Base-by-base conservation (phyloP, 1,139 yeast species). In the Hyphopichia wangnamkhiaoensis region DNA sequence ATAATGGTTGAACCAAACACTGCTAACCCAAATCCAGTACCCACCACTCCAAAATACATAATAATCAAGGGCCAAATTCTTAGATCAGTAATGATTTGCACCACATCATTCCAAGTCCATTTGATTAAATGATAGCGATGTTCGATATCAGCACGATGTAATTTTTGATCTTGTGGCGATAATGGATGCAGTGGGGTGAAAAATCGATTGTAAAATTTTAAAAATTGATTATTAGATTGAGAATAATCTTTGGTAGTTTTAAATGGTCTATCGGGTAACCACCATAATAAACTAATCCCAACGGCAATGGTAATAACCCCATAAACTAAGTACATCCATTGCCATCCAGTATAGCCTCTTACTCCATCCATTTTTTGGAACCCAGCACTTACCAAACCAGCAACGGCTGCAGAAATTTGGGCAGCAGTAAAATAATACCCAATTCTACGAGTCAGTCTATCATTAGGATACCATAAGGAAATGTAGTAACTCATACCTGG, bases 351-450 rank as follows among this genome's bases (percentile, higher is more conserved):
- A 42, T 70, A 68, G 1, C 95, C 95, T 28, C 79, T 63, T 18
- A 56, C 66, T 39, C 84, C 84, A 56, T 88, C 91, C 79, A 88
- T 84, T 52, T 77, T 82, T 56, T 88, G 95, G 64, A 88, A 85
- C 0, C 95, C 96, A 3, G 95, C 95, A 41, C 87, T 79, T 7
- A 88, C 88, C 40, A 88, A 71, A 13, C 96, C 96, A 8, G 93
- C 90, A 5, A 80, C 91, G 9, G 95, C 84, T 2, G 95, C 93
- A 29, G 93, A 82, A 14, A 89, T 63, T 62, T 89, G 96, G 0
- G 96, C 95, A 14, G 96, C 96, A 1, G 95, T 87, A 61, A 84
- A 89, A 60, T 89, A 89, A 64, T 85, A 88, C 1, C 96, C 96
- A 46, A 89, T 85, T 54, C 96, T 71, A 48, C 80, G 75, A 3